Conservation (phyloP, 176 grass and related monocot species). For the Elaeis guineensis region DNA sequence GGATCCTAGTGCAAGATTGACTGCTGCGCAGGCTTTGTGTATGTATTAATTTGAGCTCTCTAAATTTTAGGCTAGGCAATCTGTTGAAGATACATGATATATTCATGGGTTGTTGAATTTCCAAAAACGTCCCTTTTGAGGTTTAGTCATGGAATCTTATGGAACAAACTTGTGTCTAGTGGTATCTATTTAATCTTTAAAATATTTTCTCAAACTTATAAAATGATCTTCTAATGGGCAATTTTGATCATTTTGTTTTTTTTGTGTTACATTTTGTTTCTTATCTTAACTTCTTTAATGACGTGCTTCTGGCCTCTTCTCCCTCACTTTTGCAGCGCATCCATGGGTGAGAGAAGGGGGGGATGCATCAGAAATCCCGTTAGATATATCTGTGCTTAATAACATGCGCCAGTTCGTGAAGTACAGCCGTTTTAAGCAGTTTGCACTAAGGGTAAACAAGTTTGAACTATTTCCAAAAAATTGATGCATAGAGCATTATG, state of each 20-base stretch:
- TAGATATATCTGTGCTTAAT: slow-evolving; percentile 89
- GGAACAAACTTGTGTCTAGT: no score
- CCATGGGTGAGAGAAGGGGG: slow-evolving; percentile 96
- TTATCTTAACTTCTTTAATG: background rate
- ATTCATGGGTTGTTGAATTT: no score
- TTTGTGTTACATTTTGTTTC: slow-evolving; percentile 11
- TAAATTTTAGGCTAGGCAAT: background rate
- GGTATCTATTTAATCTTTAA: no score
- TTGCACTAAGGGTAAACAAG: slow-evolving; percentile 71
- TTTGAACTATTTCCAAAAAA: no score
- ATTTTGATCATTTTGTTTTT: background rate
- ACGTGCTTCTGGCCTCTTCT: background rate
- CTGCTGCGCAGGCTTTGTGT: slow-evolving; percentile 95
- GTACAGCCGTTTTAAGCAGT: slow-evolving; percentile 95
- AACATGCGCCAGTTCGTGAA: slow-evolving; percentile 94
- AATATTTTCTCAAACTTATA: no score
- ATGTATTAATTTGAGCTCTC: slow-evolving; percentile 24
- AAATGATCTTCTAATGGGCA: no score
- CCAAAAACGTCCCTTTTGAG: no score
- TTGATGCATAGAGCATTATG: no score
- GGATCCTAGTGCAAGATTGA: slow-evolving; percentile 87
- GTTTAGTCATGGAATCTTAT: no score
- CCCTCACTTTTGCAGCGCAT: slow-evolving; percentile 45
- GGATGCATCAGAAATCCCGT: slow-evolving; percentile 68
- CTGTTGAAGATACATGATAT: no score